Base-by-base conservation (phyloP, 1,284 basidiomycete species). In the Ceratobasidium sp. region DNA sequence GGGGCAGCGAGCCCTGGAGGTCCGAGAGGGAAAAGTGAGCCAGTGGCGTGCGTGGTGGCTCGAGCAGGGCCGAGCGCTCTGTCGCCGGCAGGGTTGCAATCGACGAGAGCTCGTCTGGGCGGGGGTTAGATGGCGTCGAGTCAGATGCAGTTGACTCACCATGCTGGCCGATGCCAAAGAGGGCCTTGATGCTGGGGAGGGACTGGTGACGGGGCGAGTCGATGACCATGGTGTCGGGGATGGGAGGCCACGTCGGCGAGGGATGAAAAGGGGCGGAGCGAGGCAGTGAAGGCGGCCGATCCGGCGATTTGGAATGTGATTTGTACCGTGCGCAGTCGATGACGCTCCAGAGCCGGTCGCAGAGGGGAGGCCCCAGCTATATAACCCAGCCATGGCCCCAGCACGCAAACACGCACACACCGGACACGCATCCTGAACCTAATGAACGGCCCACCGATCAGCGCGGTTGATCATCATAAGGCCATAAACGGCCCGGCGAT, bases 111-210 rank as follows among this genome's bases (percentile, higher is more conserved):
- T 32, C 52, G 52, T 69, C 64, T 69, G 23, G 21, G 26, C 26
- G 23, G 30, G 55, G 14, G 55, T 58, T 28, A 64, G 46, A 30
- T 30, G 14, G 41, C 14, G 28, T 39, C 1, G 21, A 41, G 18
- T 16, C 16, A 57, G 21, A 5, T n/a, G 18, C 39, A n/a, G 18
- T 14, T 1, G 9, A 69, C 64, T 43, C 39, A 69, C 64, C 64
- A 43, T 30, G 21, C 45, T 50, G 64, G 23, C 26, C 26, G 36
- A 69, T 69, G 50, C 64, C 64, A 57, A 69, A 69, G 64, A 69
- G 64, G 21, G 64, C 52, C 50, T 57, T 34, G 52, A 69, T 69
- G 32, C 64, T 50, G 34, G 64, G 64, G 1, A 69, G 64, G 2
- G 48, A 48, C 14, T 21, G 34, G n/a, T 34, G 45, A 16, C 18